Conservation (phyloP, 139 green algal species). For the Axilococcus clingmanii region DNA sequence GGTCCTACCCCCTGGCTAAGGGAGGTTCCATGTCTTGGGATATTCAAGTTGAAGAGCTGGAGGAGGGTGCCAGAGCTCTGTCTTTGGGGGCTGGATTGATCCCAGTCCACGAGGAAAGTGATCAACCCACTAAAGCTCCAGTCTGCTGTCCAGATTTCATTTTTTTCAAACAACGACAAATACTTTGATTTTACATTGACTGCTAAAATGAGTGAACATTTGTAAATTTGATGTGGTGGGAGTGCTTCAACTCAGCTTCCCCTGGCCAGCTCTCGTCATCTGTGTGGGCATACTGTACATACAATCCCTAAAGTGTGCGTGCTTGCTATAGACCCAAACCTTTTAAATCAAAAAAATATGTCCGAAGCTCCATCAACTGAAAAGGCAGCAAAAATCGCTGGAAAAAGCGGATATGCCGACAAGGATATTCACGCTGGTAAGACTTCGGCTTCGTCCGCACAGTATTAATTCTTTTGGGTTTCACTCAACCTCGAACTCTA, state of each 20-base stretch:
- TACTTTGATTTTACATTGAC: too few species aligned
- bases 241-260: too few species aligned
- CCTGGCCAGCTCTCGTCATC: too few species aligned
- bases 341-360: too few species aligned
- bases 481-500: background rate
- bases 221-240: too few species aligned
- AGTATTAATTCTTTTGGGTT: too few species aligned
- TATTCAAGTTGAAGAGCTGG: slow-evolving; percentile 27
- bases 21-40: slow-evolving; percentile 29
- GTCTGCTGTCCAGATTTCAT: slow-evolving; percentile 22
- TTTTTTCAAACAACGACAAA: too few species aligned
- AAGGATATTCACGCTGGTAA: slow-evolving; percentile 8
- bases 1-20: slow-evolving; percentile 18
- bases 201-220: too few species aligned
- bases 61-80: slow-evolving; percentile 17
- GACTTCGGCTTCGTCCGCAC: too few species aligned
- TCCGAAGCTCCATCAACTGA: slow-evolving; percentile 2
- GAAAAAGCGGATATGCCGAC: slow-evolving; percentile 1
- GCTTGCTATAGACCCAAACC: too few species aligned
- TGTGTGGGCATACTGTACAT: too few species aligned
- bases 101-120: background rate
- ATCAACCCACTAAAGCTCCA: background rate
- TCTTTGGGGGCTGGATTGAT: slow-evolving; percentile 3
- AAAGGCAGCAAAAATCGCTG: background rate
- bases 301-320: too few species aligned